Evolutionary conservation across 306 rosid genomes (phyloP).

Genomic region (Trifolium subterraneum): DNA sequence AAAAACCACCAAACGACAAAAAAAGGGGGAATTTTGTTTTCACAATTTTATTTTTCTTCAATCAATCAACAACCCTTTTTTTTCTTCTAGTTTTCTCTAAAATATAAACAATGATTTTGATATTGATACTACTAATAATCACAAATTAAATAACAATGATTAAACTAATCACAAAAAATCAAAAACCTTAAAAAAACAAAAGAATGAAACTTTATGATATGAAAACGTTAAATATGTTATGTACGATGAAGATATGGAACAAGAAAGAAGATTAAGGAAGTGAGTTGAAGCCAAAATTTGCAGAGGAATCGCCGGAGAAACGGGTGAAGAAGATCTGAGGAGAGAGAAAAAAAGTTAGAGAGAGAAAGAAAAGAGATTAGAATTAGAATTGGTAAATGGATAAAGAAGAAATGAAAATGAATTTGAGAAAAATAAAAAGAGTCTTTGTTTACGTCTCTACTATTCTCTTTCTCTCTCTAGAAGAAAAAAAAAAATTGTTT

Average conservation of each 20-base stretch:
- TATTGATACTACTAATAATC: conserved; percentile 1
- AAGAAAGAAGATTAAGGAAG: conserved; percentile 28
- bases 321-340: conserved; percentile 52
- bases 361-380: conserved; percentile 49
- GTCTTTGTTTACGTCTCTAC: conserved; percentile 56
- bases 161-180: conserved; percentile 33
- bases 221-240: conserved; percentile 9
- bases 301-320: conserved; percentile 53
- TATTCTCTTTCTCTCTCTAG: not conserved
- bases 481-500: too few species aligned
- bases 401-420: conserved; percentile 38
- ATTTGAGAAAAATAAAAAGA: conserved; percentile 13
- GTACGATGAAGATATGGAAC: conserved; percentile 41
- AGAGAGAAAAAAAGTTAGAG: conserved; percentile 49
- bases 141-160: conserved; percentile 42
- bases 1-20: conserved; percentile 28
- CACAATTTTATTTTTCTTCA: conserved; percentile 15
- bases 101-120: conserved; percentile 28
- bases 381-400: conserved; percentile 43
- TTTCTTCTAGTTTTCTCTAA: not conserved
- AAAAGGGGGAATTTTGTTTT: conserved; percentile 6
- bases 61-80: conserved; percentile 4
- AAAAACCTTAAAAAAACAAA: not conserved
- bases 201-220: conserved; percentile 19
- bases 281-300: conserved; percentile 35